phyloP scores from a whole-genome alignment of 371 early-diverging fungal genomes.

The Blakeslea trispora region DNA sequence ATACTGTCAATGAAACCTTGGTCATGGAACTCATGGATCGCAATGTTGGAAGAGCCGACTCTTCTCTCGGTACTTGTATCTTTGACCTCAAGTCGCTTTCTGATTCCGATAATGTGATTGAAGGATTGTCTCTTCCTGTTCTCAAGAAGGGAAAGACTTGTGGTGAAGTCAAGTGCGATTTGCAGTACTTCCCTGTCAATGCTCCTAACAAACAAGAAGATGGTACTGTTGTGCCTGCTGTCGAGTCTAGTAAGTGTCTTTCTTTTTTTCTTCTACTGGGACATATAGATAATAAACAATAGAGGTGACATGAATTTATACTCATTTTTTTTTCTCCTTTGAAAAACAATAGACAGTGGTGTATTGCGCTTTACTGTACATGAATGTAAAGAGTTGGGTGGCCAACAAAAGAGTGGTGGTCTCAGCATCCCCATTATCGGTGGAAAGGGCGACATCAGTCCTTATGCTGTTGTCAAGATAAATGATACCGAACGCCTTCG shows the following conservation, averaged over 20 bases:
- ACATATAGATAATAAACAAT: too few species aligned
- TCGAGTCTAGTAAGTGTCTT: slow-evolving; percentile 44
- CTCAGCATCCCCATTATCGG: slow-evolving; percentile 44
- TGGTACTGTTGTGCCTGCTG: slow-evolving; percentile 44
- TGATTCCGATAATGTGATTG: slow-evolving; percentile 38
- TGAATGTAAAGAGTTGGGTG: slow-evolving; percentile 53
- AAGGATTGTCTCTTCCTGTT: slow-evolving; percentile 43
- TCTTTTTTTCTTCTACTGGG: too few species aligned
- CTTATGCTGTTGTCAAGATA: slow-evolving; percentile 50
- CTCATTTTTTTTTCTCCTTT: not conserved
- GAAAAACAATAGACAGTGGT: slow-evolving; percentile 44
- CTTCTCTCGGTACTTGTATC: slow-evolving; percentile 50
- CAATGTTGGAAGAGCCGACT: slow-evolving; percentile 45
- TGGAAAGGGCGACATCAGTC: slow-evolving; percentile 38
- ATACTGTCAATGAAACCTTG: slow-evolving; percentile 36
- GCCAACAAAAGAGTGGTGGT: slow-evolving; percentile 34
- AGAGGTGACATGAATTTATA: too few species aligned
- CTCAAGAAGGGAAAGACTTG: slow-evolving; percentile 44
- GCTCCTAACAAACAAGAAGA: slow-evolving; percentile 45
- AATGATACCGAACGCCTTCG: slow-evolving; percentile 40
- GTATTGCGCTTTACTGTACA: slow-evolving; percentile 55
- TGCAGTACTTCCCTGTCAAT: slow-evolving; percentile 46
- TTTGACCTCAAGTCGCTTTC: slow-evolving; percentile 59
- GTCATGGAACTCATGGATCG: slow-evolving; percentile 49
- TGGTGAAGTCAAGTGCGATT: slow-evolving; percentile 49